A percentile compares a stretch with the other conserved stretches of the same genome.
phyloP scores from a whole-genome alignment of 1,284 basidiomycete species.

The Schizophyllum commune region DNA sequence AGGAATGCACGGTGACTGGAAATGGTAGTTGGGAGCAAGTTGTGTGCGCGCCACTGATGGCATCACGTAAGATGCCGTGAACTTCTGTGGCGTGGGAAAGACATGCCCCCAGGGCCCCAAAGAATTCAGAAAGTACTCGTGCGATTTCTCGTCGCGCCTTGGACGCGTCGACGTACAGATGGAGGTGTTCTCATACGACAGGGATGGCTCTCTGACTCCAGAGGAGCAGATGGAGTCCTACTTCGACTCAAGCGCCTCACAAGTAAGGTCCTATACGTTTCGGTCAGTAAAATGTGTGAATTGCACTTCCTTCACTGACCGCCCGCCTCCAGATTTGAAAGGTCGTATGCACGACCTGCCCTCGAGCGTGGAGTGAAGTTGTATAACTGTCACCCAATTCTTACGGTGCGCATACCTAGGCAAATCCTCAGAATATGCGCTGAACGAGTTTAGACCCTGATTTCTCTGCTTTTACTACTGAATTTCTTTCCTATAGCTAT shows the following conservation, averaged over 20 bases:
- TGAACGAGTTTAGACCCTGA: conserved; percentile 5
- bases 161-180: neutral
- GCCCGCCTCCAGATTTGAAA: conserved; percentile 7
- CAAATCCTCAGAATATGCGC: neutral
- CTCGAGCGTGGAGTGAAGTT: conserved; percentile 6
- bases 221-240: conserved; percentile 10
- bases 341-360: conserved; percentile 11
- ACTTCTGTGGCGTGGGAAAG: neutral
- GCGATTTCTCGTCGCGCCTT: neutral
- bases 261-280: conserved; percentile 11
- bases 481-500: conserved; percentile 10
- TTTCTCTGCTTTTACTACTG: conserved; percentile 8
- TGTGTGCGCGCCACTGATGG: neutral
- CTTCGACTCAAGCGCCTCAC: conserved; percentile 11
- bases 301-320: neutral
- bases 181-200: neutral
- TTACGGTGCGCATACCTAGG: conserved; percentile 4
- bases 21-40: neutral
- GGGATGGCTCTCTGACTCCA: conserved; percentile 2
- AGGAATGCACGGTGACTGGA: neutral
- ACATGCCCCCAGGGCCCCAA: neutral
- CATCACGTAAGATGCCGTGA: neutral
- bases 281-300: neutral
- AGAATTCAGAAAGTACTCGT: neutral
- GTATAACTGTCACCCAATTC: conserved; percentile 10